phyloP scores from a whole-genome alignment of 805 yeast genomes.

The Candida endomychidarum region DNA sequence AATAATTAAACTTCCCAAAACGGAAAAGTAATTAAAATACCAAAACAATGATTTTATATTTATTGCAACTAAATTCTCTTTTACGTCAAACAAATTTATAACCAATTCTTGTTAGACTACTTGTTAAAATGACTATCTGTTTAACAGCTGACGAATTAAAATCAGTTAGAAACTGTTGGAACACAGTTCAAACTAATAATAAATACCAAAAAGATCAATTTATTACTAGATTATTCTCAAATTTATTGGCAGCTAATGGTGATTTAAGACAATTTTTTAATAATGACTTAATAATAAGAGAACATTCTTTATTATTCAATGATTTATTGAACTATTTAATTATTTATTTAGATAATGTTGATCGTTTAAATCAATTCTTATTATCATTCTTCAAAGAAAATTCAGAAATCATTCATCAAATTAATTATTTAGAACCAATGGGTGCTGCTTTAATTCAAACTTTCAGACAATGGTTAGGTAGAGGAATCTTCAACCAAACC shows the following conservation, averaged over 20 bases:
- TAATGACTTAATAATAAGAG: conserved; percentile 21
- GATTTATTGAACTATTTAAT: conserved; percentile 36
- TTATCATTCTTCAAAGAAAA: conserved; percentile 33
- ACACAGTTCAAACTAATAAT: conserved; percentile 26
- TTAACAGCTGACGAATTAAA: conserved; percentile 13
- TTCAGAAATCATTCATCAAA: conserved; percentile 22
- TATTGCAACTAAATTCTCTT: conserved; percentile 6
- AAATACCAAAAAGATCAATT: conserved; percentile 32
- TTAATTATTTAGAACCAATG: conserved; percentile 42
- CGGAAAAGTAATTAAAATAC: conserved; percentile 8
- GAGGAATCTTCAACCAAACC: conserved; percentile 26
- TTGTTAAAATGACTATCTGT: conserved; percentile 14
- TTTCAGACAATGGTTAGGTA: conserved; percentile 36
- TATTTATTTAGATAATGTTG: conserved; percentile 29
- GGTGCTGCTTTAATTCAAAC: conserved; percentile 40
- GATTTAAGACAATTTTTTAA: conserved; percentile 23
- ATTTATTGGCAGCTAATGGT: conserved; percentile 33
- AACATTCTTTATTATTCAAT: conserved; percentile 35
- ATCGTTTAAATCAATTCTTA: conserved; percentile 34
- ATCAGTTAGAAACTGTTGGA: conserved; percentile 34
- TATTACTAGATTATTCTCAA: conserved; percentile 30
- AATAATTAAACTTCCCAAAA: conserved; percentile 8
- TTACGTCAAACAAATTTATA: background rate
- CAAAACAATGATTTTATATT: conserved; percentile 6
- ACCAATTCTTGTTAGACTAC: conserved; percentile 1